Evolutionary conservation across 208 protist genomes (phyloP).

Genomic region (Herpetomonas samuelpessoai): DNA sequence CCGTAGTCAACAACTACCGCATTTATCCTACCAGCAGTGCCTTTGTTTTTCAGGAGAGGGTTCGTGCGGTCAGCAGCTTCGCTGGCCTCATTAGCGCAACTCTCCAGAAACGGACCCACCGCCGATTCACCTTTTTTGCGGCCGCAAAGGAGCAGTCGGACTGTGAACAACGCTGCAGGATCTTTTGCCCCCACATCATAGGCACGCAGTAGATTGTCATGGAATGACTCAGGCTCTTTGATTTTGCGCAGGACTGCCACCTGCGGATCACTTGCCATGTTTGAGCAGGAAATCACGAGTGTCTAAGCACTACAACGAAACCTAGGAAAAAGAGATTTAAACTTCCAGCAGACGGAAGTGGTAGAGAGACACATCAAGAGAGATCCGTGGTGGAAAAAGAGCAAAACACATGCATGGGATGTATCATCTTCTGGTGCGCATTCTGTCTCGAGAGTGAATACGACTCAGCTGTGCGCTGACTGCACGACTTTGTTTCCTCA

Average conservation of each 20-base stretch:
- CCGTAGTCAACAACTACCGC: slow-evolving; percentile 6
- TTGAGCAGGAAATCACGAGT: background rate
- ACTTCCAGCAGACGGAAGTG: background rate
- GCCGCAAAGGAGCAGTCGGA: background rate
- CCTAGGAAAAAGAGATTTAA: too few species aligned
- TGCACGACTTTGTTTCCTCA: too few species aligned
- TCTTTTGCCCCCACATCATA: background rate
- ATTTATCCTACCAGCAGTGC: background rate
- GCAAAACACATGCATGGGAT: too few species aligned
- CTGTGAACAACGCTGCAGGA: background rate
- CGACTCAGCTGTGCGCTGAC: too few species aligned
- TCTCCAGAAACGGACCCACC: background rate
- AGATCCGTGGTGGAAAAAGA: too few species aligned
- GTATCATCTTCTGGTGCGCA: too few species aligned
- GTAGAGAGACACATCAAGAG: background rate
- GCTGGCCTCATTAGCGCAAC: background rate
- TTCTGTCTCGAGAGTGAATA: too few species aligned
- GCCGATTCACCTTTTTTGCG: background rate
- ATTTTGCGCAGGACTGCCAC: background rate
- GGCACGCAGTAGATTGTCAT: background rate
- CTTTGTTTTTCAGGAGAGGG: background rate
- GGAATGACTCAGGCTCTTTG: background rate
- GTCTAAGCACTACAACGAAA: too few species aligned
- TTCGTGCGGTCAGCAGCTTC: background rate
- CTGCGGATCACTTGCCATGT: background rate